Evolutionary conservation across 2,329 filamentous ascomycete genomes (phyloP), one percentile per base, ranked within the genome.

Genomic region (Phyllosticta ampelicida): DNA sequence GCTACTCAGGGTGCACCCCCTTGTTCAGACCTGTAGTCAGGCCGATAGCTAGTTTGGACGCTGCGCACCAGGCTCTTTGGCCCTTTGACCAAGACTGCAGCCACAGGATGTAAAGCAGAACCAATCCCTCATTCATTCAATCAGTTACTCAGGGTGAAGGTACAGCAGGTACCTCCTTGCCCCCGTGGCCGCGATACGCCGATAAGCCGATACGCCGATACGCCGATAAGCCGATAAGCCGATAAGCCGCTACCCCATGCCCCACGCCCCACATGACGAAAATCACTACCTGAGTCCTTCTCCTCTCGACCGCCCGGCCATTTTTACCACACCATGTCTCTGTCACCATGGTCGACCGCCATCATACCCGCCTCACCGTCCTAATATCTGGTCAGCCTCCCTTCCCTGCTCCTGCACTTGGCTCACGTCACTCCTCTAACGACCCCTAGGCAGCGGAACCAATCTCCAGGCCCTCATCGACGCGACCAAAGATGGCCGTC

Each of bases 381-480:
- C 81, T 89, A 18, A 71, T 73, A 36, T 73, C 71, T 48, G 70
- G 51, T 29, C 18, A 19, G 51, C 21, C n/a, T n/a, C 30, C 51
- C n/a, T 9, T 10, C 16, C 51, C n/a, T n/a, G n/a, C n/a, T n/a
- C 28, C 23, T n/a, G 21, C n/a, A 10, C 21, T 21, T 53, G 20
- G 26, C 26, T 9, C 21, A 53, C 86, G 70, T 87, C 84, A 44
- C n/a, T 36, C 54, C 86, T 20, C 26, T 30, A 5, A 28, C 26
- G 1, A 26, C 51, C 21, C 26, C 11, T 10, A 53, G 57, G 88
- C 71, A 85, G 80, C 63, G 89, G 89, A 65, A 84, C 85, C 48
- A 92, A 92, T 70, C 82, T 91, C 19, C 87, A 92, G 76, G 87
- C 87, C 59, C 78, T 95, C 55, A 85, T 86, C 66, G 81, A 86